phyloP scores from a whole-genome alignment of 2,329 filamentous ascomycete species.

The Aspergillus phoenicis region DNA sequence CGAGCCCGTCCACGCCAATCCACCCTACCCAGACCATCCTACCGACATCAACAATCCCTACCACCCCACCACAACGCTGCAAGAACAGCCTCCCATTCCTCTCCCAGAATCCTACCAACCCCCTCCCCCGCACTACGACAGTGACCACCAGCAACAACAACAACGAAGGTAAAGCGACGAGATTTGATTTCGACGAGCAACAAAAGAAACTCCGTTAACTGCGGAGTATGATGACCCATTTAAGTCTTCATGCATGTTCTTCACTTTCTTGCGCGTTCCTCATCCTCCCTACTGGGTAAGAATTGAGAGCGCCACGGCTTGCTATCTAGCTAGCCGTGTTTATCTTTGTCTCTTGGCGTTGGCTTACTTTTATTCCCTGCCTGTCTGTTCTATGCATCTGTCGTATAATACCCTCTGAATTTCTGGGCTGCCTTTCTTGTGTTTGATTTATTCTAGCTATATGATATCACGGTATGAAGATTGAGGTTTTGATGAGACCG shows the following conservation, averaged over 20 bases:
- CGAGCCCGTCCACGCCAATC: background rate
- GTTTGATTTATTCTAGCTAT: background rate
- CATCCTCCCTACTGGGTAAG: background rate
- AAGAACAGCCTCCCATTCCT: conserved; percentile 35
- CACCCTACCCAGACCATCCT: conserved; percentile 6
- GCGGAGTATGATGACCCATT: background rate
- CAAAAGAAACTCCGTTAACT: background rate
- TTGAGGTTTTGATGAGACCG: background rate
- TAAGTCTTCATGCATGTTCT: background rate
- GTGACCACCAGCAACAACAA: conserved; percentile 14
- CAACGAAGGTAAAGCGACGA: conserved; percentile 4
- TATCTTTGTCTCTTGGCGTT: conserved; percentile 5
- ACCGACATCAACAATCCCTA: conserved; percentile 23
- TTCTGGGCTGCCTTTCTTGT: background rate
- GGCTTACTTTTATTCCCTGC: background rate
- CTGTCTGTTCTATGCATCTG: background rate
- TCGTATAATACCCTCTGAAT: conserved; percentile 11
- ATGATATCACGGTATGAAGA: conserved; percentile 10
- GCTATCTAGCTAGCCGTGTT: background rate
- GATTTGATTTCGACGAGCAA: background rate
- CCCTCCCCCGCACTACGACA: conserved; percentile 29
- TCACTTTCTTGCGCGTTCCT: background rate
- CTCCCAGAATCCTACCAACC: conserved; percentile 35
- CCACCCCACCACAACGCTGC: conserved; percentile 21
- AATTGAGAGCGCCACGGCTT: background rate